Percentiles rank a stretch among this genome's conserved stretches.
Conservation (phyloP, 345 rosid species). For the Diplotaxis tenuifolia region DNA sequence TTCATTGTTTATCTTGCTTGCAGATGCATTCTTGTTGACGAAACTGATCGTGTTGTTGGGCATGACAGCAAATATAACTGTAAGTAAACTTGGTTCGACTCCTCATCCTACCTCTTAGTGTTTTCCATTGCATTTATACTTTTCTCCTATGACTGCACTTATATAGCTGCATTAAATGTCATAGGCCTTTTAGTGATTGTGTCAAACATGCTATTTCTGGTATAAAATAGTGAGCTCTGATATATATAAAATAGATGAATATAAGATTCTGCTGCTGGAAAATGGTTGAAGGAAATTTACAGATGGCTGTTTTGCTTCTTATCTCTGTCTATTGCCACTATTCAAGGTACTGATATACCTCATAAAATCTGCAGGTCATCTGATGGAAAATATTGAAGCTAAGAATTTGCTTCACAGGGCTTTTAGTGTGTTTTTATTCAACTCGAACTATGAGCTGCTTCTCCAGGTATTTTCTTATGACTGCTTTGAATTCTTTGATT, state of each 20-base stretch:
- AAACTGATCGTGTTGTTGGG: conserved; percentile 76
- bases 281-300: background rate
- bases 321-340: background rate
- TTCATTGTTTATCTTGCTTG: conserved; percentile 24
- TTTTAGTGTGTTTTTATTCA: conserved; percentile 91
- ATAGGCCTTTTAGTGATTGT: background rate
- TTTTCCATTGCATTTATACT: background rate
- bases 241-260: background rate
- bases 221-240: background rate
- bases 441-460: conserved; percentile 90
- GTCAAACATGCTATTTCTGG: background rate
- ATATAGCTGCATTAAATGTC: background rate
- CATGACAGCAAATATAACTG: conserved; percentile 90
- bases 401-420: conserved; percentile 88
- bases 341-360: conserved; percentile 4
- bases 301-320: background rate
- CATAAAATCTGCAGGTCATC: conserved; percentile 64
- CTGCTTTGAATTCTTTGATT: conserved; percentile 9
- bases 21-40: conserved; percentile 98
- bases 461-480: conserved; percentile 71
- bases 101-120: background rate
- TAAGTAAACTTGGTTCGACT: conserved; percentile 41
- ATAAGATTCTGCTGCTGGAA: conserved; percentile 5
- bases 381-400: conserved; percentile 89
- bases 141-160: background rate